phyloP scores from a whole-genome alignment of 2,329 filamentous ascomycete genomes.

The Endoconidiophora polonica region DNA sequence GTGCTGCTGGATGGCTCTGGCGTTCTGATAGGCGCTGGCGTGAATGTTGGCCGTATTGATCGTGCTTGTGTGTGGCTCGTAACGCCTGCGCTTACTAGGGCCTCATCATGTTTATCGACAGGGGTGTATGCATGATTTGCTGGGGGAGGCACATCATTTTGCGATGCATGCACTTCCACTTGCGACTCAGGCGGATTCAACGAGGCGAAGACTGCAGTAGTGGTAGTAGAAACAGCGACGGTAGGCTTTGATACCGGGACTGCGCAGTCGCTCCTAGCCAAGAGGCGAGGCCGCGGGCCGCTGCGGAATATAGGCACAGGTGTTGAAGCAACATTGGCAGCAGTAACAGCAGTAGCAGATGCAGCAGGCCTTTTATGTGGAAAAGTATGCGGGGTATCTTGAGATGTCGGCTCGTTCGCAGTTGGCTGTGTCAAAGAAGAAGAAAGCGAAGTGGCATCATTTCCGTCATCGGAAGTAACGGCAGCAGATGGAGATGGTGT shows the following conservation, averaged over 20 bases:
- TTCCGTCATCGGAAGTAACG: background rate
- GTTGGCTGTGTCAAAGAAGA: background rate
- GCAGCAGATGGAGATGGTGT: slow-evolving; percentile 4
- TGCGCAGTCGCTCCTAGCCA: slow-evolving; percentile 1
- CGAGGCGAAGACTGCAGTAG: background rate
- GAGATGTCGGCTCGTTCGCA: background rate
- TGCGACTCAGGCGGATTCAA: background rate
- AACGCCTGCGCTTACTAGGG: no score
- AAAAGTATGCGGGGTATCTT: slow-evolving; percentile 1
- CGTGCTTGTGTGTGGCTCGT: no score
- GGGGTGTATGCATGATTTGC: background rate
- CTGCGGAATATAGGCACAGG: background rate
- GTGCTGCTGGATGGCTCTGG: background rate
- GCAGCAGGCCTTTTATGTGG: background rate
- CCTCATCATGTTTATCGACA: background rate
- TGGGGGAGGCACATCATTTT: background rate
- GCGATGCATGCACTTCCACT: background rate
- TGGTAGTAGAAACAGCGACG: background rate
- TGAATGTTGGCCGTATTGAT: no score
- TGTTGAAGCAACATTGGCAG: background rate
- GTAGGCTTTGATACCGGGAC: background rate
- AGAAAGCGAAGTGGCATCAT: background rate
- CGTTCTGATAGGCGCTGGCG: background rate
- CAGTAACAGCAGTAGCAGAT: background rate
- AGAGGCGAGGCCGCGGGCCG: slow-evolving; percentile 2